phyloP scores from a whole-genome alignment of 1,284 basidiomycete species.

The Laetiporus sulphureus region DNA sequence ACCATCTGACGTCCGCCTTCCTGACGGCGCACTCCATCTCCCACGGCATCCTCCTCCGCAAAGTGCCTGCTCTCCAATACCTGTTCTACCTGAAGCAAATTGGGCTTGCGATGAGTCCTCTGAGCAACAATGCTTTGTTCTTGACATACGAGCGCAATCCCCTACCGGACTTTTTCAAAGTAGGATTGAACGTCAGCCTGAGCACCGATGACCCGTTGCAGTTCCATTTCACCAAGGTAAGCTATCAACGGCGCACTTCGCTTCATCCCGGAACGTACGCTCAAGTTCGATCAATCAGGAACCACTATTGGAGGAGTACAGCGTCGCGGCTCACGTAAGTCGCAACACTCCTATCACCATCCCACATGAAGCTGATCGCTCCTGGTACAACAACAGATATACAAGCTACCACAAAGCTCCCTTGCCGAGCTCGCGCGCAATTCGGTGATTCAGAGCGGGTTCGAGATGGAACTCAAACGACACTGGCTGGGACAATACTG shows the following conservation, averaged over 20 bases:
- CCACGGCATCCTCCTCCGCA: constrained; percentile 95
- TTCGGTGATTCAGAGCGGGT: constrained; percentile 94
- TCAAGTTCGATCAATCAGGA: constrained; percentile 43
- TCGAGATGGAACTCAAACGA: constrained; percentile 98
- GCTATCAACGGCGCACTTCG: background rate
- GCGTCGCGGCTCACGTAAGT: constrained; percentile 89
- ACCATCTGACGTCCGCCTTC: constrained; percentile 95
- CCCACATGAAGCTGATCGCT: background rate
- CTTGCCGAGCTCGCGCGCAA: constrained; percentile 91
- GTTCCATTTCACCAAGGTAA: constrained; percentile 93
- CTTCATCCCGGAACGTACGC: too few species aligned
- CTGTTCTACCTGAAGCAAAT: constrained; percentile 97
- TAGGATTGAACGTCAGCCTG: constrained; percentile 93
- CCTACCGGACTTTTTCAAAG: constrained; percentile 94
- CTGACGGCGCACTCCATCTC: constrained; percentile 97
- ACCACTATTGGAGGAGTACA: constrained; percentile 95
- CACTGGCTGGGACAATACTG: constrained; percentile 93
- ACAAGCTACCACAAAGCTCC: constrained; percentile 84
- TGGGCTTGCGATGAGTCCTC: constrained; percentile 95
- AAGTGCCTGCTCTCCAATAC: constrained; percentile 92
- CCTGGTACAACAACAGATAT: constrained; percentile 49
- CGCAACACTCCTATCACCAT: constrained; percentile 1
- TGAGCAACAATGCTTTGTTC: constrained; percentile 98
- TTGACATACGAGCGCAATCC: constrained; percentile 97
- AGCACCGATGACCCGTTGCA: constrained; percentile 95